A percentile compares a stretch with the other conserved stretches of the same genome.
These are phyloP conservation scores for Cordyceps fumosorosea DNA, from an alignment of 2,329 filamentous ascomycete genomes.

Conservation along the genomic window DNA sequence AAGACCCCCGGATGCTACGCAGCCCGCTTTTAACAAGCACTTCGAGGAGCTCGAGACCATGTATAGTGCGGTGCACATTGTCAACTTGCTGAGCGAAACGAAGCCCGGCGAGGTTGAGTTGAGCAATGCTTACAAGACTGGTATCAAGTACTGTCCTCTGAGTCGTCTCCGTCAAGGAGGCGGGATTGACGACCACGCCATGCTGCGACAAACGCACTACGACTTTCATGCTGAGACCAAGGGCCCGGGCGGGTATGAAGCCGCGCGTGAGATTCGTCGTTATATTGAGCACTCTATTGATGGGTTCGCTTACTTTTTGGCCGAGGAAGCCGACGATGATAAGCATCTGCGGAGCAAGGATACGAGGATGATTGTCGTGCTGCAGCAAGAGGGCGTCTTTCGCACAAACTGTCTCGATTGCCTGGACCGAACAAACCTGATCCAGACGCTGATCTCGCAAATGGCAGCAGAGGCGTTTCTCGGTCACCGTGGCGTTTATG, in stretches of 20 bases:
- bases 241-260: slow-evolving; percentile 79
- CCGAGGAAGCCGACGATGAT: slow-evolving; percentile 60
- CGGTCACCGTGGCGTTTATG: slow-evolving; percentile 60
- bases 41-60: slow-evolving; percentile 79
- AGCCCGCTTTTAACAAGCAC: slow-evolving; percentile 92
- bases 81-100: slow-evolving; percentile 87
- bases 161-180: slow-evolving; percentile 48
- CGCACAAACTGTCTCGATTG: slow-evolving; percentile 95
- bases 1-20: slow-evolving; percentile 79
- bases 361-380: slow-evolving; percentile 55
- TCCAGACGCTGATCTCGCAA: slow-evolving; percentile 91
- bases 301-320: slow-evolving; percentile 86
- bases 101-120: slow-evolving; percentile 84
- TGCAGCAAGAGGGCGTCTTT: slow-evolving; percentile 94
- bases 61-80: slow-evolving; percentile 86
- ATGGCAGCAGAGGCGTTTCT: slow-evolving; percentile 88
- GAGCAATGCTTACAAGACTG: slow-evolving; percentile 70
- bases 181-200: slow-evolving; percentile 57
- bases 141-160: slow-evolving; percentile 68
- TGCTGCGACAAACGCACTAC: slow-evolving; percentile 79
- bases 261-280: slow-evolving; percentile 74
- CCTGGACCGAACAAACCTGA: slow-evolving; percentile 88
- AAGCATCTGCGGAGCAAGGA: slow-evolving; percentile 31
- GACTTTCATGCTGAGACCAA: slow-evolving; percentile 96
- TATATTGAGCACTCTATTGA: slow-evolving; percentile 75